phyloP scores from a whole-genome alignment of 352 stramenopile genomes.

The Phytophthora uliginosa region DNA sequence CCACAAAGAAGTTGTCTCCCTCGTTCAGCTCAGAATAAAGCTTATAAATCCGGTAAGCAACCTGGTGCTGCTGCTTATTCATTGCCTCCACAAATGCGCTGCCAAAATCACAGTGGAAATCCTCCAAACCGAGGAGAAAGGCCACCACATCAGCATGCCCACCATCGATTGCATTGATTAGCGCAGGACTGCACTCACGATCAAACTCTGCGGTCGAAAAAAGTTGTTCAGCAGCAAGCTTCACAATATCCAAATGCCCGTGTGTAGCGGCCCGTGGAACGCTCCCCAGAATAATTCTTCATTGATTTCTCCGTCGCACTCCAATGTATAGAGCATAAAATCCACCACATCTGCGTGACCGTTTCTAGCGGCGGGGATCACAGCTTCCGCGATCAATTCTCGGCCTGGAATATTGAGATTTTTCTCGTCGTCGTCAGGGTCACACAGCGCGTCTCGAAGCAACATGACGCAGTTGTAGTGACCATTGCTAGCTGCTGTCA shows the following conservation, averaged over 20 bases:
- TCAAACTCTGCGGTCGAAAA: background rate
- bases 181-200: background rate
- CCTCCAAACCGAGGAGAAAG: background rate
- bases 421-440: slow-evolving; percentile 2
- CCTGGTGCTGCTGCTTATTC: background rate
- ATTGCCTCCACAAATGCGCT: background rate
- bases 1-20: background rate
- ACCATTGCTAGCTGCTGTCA: slow-evolving; percentile 1
- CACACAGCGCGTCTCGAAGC: background rate
- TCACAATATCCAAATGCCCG: slow-evolving; percentile 4
- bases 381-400: background rate
- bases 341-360: slow-evolving; percentile 7
- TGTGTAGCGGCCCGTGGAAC: background rate
- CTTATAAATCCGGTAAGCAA: background rate
- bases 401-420: background rate
- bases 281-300: background rate
- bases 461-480: background rate
- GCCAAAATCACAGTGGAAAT: background rate
- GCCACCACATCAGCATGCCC: background rate
- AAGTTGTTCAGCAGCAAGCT: background rate
- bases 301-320: slow-evolving; percentile 4
- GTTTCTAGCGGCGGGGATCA: slow-evolving; percentile 4
- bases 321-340: slow-evolving; percentile 1
- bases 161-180: background rate
- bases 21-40: background rate